These are phyloP conservation scores for Dictyostelium brefeldianum DNA, from an alignment of 78 protist genomes.

Conservation along the genomic window DNA sequence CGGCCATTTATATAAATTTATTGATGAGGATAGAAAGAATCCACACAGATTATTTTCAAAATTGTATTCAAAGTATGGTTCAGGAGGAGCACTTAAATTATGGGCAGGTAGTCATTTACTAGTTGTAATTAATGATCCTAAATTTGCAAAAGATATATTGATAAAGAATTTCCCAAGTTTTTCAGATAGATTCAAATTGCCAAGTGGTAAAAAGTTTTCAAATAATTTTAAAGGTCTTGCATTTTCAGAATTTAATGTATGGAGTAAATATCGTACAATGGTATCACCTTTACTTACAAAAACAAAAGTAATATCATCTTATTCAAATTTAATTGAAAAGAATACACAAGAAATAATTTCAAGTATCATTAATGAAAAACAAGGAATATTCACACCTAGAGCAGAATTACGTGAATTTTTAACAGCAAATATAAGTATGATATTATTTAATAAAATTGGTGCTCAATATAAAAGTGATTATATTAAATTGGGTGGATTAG, in stretches of 20 bases:
- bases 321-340: too few relatives aligned
- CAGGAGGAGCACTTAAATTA: neutral
- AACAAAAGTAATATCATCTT: neutral
- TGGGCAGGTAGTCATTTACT: neutral
- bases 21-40: neutral
- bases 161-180: neutral
- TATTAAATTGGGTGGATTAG: too few relatives aligned
- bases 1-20: neutral
- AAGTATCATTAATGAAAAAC: too few relatives aligned
- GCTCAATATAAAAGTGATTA: too few relatives aligned
- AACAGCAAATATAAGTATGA: too few relatives aligned
- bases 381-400: too few relatives aligned
- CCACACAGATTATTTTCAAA: neutral
- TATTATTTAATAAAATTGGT: too few relatives aligned
- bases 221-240: neutral
- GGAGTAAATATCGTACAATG: neutral
- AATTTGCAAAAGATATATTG: neutral
- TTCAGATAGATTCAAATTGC: neutral
- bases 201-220: neutral
- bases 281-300: neutral
- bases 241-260: neutral
- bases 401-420: too few relatives aligned
- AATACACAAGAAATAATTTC: too few relatives aligned
- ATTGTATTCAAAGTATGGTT: neutral
- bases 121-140: neutral